These are phyloP conservation scores for Dothideomycetidae sp. DNA, from an alignment of 2,329 filamentous ascomycete species.

Conservation along the genomic window DNA sequence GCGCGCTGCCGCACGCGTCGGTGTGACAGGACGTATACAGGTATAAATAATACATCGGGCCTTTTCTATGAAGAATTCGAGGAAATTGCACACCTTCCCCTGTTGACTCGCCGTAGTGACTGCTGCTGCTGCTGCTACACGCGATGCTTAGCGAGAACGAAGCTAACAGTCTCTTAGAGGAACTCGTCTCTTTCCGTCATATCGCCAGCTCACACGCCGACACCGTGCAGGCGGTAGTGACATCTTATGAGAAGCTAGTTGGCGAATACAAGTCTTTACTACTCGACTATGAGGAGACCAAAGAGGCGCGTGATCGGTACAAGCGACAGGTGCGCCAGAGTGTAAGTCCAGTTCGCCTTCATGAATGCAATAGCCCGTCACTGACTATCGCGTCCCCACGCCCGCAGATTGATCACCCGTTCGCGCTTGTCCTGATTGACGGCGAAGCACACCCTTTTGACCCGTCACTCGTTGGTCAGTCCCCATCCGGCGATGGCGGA, in stretches of 20 bases:
- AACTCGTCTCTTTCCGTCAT: constrained; percentile 5
- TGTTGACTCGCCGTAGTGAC: too few species aligned
- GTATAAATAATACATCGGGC: too few species aligned
- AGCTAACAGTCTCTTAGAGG: constrained; percentile 2
- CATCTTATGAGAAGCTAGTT: constrained; percentile 26
- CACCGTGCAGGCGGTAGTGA: constrained; percentile 10
- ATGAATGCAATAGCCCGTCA: too few species aligned
- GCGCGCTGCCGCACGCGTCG: too few species aligned
- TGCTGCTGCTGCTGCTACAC: not conserved
- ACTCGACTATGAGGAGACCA: constrained; percentile 44
- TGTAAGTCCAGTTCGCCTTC: too few species aligned
- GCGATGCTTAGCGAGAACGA: constrained; percentile 8
- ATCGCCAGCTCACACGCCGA: constrained; percentile 9
- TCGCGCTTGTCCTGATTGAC: constrained; percentile 47
- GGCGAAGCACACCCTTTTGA: constrained; percentile 42
- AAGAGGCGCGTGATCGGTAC: constrained; percentile 40
- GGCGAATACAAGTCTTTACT: constrained; percentile 41
- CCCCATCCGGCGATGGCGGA: constrained; percentile 36
- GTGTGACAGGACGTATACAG: too few species aligned
- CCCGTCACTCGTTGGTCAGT: constrained; percentile 18
- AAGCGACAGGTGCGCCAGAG: constrained; percentile 34
- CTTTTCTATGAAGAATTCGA: too few species aligned
- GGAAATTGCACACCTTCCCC: too few species aligned
- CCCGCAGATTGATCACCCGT: constrained; percentile 44
- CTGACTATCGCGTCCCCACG: too few species aligned